phyloP scores from a whole-genome alignment of 345 rosid genomes.

The Orychophragmus violaceus region DNA sequence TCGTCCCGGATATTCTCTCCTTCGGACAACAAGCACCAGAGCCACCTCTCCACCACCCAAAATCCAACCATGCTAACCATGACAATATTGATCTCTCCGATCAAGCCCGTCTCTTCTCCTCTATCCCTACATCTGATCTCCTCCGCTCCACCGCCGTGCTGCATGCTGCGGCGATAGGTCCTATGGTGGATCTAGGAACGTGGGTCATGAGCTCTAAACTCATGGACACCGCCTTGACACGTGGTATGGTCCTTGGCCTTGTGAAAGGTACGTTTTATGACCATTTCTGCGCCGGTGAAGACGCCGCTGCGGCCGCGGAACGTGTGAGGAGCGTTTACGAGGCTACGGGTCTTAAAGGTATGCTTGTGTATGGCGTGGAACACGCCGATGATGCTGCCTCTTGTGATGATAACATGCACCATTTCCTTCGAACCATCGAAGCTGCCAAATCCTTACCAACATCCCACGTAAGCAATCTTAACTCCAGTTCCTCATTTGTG shows the following conservation, averaged over 20 bases:
- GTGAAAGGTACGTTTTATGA: constrained; percentile 58
- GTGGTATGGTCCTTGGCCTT: constrained; percentile 34
- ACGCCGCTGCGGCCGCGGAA: constrained; percentile 34
- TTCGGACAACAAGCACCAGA: constrained; percentile 27
- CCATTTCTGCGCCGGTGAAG: constrained; percentile 86
- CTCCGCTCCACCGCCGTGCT: constrained; percentile 48
- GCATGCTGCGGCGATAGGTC: constrained; percentile 48
- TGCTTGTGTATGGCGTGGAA: constrained; percentile 75
- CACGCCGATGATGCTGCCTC: constrained; percentile 47
- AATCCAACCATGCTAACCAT: constrained; percentile 7
- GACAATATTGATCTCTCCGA: constrained; percentile 49
- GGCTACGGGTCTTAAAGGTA: constrained; percentile 58
- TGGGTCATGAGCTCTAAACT: constrained; percentile 73
- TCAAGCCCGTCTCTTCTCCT: constrained; percentile 47
- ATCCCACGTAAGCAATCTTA: constrained; percentile 44
- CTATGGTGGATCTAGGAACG: constrained; percentile 63
- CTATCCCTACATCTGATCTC: constrained; percentile 41
- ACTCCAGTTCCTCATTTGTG: not conserved
- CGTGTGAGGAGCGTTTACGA: constrained; percentile 40
- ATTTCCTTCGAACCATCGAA: constrained; percentile 48
- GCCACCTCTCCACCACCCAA: constrained; percentile 24
- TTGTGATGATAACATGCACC: constrained; percentile 60
- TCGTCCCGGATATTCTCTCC: constrained; percentile 24
- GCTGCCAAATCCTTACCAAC: constrained; percentile 57
- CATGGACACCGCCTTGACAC: constrained; percentile 37